Conservation (phyloP, 2,329 filamentous ascomycete genomes). For the Pezicula carpinea region DNA sequence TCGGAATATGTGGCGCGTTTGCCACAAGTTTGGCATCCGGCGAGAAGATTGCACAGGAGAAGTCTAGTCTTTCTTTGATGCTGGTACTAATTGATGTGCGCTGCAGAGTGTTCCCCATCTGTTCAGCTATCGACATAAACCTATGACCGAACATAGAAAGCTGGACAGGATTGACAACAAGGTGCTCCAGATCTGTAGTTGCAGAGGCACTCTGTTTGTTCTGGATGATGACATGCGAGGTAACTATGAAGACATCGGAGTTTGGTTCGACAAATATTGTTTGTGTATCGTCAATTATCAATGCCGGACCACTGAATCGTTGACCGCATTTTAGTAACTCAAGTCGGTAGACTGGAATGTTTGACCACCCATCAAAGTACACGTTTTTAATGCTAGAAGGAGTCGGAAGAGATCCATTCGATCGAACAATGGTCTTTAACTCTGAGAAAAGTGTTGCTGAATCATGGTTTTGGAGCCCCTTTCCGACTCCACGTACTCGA, state of each 20-base stretch:
- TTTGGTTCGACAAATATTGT: slow-evolving; percentile 79
- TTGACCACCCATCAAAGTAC: slow-evolving; percentile 50
- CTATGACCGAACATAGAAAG: slow-evolving; percentile 73
- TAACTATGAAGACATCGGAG: slow-evolving; percentile 59
- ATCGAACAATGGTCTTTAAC: not conserved
- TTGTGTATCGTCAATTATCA: slow-evolving; percentile 81
- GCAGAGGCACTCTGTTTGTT: slow-evolving; percentile 5
- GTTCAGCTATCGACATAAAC: slow-evolving; percentile 79
- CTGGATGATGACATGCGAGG: slow-evolving; percentile 84
- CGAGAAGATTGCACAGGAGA: slow-evolving; percentile 75
- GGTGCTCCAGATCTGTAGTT: slow-evolving; percentile 29
- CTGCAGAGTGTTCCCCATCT: slow-evolving; percentile 72
- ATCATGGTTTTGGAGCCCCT: slow-evolving; percentile 26
- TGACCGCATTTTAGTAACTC: slow-evolving; percentile 67
- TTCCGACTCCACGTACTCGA: slow-evolving; percentile 78
- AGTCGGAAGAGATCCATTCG: not conserved
- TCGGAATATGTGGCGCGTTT: slow-evolving; percentile 72
- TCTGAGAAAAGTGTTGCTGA: not conserved
- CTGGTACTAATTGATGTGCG: slow-evolving; percentile 75
- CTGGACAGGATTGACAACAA: slow-evolving; percentile 65
- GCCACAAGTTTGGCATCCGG: slow-evolving; percentile 68
- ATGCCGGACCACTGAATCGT: slow-evolving; percentile 72
- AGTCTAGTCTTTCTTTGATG: slow-evolving; percentile 76
- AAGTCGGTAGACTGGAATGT: slow-evolving; percentile 74
- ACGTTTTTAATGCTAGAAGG: not conserved